Base-by-base conservation (phyloP, 306 rosid species). In the Hippophae gyantsensis region DNA sequence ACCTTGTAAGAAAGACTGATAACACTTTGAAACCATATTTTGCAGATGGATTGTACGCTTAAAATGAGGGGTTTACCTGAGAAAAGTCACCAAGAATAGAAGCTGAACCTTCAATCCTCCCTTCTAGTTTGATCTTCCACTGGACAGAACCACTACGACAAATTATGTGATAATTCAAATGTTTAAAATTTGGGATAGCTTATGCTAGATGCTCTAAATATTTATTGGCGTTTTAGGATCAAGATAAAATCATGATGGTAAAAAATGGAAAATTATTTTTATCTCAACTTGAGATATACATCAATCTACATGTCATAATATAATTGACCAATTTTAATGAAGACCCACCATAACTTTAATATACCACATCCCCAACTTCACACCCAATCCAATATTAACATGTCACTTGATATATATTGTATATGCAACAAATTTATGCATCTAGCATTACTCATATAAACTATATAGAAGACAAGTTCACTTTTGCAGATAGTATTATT, bases 51-150 rank as follows among this genome's bases (percentile, higher is more conserved):
- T 54, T 60, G 53, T 57, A 50, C 11, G 11, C 44, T 42, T 46
- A 41, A 49, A 48, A 50, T 50, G 14, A 43, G 70, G 76, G 55
- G 45, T 42, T 54, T 69, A 87, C 97, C 95, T 87, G 97, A 41
- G 89, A 82, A 67, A 87, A 90, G 67, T 87, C 83, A 11, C 79
- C 83, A 67, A 85, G 74, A 67, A 84, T 70, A 65, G 90, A 87
- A 18, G 97, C 88, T 43, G 97, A 82, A 71, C 95, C 82, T 73
- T 90, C 97, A 73, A 90, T 46, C 9, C 94, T 82, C 18, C 96
- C 97, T 68, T 90, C 96, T 60, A 90, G 82, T 74, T 78, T 72
- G 76, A 69, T 57, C 79, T 77, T 86, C 97, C 97, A 87, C 83
- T 72, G 89, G 62, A 87, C 77, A 69, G 86, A 85, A 83, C 90